A percentile compares a stretch with the other conserved stretches of the same genome.
These are phyloP conservation scores for Osmanthus fragrans DNA, from an alignment of 257 asterid genomes.

Conservation along the genomic window DNA sequence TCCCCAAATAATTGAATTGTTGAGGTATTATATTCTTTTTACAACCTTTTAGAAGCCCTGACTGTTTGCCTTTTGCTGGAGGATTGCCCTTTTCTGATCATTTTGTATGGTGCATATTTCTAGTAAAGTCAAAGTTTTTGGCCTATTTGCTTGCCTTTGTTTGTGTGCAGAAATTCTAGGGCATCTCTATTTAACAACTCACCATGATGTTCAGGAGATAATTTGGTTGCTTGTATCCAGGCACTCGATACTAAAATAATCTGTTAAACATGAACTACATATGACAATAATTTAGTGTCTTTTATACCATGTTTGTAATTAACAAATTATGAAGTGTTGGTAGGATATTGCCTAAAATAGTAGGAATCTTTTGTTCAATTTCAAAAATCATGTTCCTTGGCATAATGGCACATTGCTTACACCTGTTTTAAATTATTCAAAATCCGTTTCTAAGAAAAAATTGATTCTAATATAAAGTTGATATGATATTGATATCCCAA, in stretches of 20 bases:
- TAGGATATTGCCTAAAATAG: neutral
- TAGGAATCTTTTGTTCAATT: neutral
- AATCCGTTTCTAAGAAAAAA: constrained; percentile 11
- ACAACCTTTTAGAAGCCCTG: constrained; percentile 12
- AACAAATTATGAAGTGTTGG: constrained; percentile 11
- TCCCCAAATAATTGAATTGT: constrained; percentile 44
- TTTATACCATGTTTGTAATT: neutral
- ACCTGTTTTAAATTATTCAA: neutral
- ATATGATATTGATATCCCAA: neutral
- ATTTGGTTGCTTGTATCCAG: constrained; percentile 12
- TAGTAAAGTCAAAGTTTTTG: neutral
- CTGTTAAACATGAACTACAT: neutral
- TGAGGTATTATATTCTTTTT: constrained; percentile 39
- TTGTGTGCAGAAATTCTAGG: neutral
- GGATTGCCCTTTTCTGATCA: neutral
- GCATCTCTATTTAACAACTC: constrained; percentile 10
- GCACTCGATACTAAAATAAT: neutral
- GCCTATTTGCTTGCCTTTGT: neutral
- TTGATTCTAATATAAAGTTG: neutral
- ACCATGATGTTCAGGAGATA: neutral
- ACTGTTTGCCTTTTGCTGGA: constrained; percentile 15
- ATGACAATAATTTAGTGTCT: neutral
- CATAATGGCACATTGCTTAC: neutral
- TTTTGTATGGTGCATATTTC: neutral
- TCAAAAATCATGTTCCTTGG: constrained; percentile 1